Conservation (phyloP, 2,329 filamentous ascomycete species). For the Beauveria scarabaeidicola region DNA sequence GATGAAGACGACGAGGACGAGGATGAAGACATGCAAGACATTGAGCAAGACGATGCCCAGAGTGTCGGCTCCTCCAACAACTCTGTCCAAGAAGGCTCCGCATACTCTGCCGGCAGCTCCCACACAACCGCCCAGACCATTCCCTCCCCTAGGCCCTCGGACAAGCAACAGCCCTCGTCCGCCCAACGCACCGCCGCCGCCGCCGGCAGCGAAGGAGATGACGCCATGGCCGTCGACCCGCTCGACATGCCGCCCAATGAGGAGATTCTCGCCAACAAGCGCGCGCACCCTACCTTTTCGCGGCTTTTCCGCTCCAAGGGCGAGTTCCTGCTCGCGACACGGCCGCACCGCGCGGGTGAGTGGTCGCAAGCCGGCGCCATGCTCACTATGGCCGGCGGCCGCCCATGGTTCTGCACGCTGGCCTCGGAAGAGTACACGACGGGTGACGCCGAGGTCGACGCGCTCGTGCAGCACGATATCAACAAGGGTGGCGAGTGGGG, state of each 20-base stretch:
- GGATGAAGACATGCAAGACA: slow-evolving; percentile 19
- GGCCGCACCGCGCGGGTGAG: slow-evolving; percentile 45
- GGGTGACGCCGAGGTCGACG: slow-evolving; percentile 37
- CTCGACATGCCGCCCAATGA: slow-evolving; percentile 29
- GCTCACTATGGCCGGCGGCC: slow-evolving; percentile 49
- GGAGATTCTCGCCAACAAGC: slow-evolving; percentile 46
- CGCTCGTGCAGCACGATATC: slow-evolving; percentile 41
- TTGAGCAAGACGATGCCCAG: slow-evolving; percentile 17
- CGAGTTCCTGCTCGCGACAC: slow-evolving; percentile 50
- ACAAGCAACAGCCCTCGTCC: not conserved
- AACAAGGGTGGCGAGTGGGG: slow-evolving; percentile 54
- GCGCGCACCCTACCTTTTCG: slow-evolving; percentile 40
- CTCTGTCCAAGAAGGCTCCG: slow-evolving; percentile 2
- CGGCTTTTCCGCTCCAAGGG: slow-evolving; percentile 57
- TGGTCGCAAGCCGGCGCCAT: slow-evolving; percentile 60
- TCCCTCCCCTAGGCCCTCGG: slow-evolving; percentile 10
- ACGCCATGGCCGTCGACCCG: slow-evolving; percentile 17
- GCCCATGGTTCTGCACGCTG: slow-evolving; percentile 51
- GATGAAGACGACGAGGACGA: slow-evolving; percentile 22
- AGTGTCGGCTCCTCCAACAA: slow-evolving; percentile 16
- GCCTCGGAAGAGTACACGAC: slow-evolving; percentile 42
- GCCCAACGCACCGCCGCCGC: slow-evolving; percentile 10
- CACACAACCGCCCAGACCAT: slow-evolving; percentile 12
- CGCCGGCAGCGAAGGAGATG: not conserved
- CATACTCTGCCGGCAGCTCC: slow-evolving; percentile 4